Conservation (phyloP, 106 monocot genomes). For the Allium cepa region DNA sequence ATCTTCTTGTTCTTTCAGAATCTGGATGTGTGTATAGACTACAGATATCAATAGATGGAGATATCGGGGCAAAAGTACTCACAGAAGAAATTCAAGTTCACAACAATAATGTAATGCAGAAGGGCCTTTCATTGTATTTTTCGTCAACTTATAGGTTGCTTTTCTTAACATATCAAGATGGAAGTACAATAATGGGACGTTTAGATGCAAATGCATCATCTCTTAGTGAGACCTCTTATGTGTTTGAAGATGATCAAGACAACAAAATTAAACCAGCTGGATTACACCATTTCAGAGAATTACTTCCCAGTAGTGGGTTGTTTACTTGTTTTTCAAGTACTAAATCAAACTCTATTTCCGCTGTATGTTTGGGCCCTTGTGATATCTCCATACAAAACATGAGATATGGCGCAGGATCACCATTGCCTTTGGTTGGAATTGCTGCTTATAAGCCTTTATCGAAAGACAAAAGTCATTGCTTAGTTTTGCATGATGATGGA, state of each 20-base stretch:
- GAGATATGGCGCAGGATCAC: conserved; percentile 67
- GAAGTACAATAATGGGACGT: conserved; percentile 62
- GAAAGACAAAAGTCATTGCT: conserved; percentile 78
- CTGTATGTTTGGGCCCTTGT: conserved; percentile 38
- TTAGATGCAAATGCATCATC: conserved; percentile 51
- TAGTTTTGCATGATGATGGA: conserved; percentile 93
- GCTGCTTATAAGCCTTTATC: conserved; percentile 89
- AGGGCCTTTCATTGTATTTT: conserved; percentile 72
- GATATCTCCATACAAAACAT: conserved; percentile 71
- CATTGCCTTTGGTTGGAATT: conserved; percentile 71
- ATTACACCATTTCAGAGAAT: conserved; percentile 85
- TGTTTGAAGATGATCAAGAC: conserved; percentile 74
- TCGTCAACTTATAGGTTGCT: conserved; percentile 71
- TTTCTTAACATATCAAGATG: conserved; percentile 90
- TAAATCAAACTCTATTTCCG: conserved; percentile 63
- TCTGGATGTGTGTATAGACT: conserved; percentile 57
- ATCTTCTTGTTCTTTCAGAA: conserved; percentile 85
- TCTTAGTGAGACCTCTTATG: conserved; percentile 47
- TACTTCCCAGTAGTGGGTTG: conserved; percentile 64
- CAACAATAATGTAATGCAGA: conserved; percentile 24
- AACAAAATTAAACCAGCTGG: conserved; percentile 59
- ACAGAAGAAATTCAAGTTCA: conserved; percentile 51
- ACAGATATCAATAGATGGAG: conserved; percentile 65
- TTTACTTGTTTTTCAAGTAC: conserved; percentile 67
- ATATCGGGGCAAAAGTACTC: conserved; percentile 74